Percentiles rank a stretch among this genome's conserved stretches.
Conservation (phyloP, 371 early-diverging fungal species). For the Phascolomyces articulosus region DNA sequence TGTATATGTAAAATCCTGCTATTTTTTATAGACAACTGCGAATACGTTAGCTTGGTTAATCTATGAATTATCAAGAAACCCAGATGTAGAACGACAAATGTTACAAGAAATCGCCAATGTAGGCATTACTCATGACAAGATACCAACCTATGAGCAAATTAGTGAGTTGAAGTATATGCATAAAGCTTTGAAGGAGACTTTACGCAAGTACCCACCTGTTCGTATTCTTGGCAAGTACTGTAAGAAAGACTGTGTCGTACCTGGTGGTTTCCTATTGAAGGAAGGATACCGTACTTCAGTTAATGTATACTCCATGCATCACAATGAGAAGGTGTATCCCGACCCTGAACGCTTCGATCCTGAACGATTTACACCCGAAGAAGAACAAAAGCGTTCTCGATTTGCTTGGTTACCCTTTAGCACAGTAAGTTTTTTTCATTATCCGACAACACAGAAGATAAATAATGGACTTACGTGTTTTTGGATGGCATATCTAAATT, state of each 20-base stretch:
- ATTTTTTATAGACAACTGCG: conserved; percentile 27
- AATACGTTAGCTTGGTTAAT: conserved; percentile 57
- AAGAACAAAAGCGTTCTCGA: conserved; percentile 53
- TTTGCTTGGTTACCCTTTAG: conserved; percentile 64
- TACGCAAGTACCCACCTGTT: conserved; percentile 58
- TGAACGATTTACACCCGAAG: conserved; percentile 57
- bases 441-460: too few relatives aligned
- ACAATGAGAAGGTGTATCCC: conserved; percentile 47
- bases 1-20: background rate
- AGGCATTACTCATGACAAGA: conserved; percentile 38
- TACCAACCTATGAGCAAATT: conserved; percentile 51
- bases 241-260: conserved; percentile 52
- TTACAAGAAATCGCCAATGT: conserved; percentile 57
- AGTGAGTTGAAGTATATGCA: conserved; percentile 42
- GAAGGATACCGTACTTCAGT: conserved; percentile 22
- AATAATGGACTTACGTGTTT: too few relatives aligned
- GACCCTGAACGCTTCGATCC: conserved; percentile 57
- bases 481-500: too few relatives aligned
- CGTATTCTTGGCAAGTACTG: conserved; percentile 48
- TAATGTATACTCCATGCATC: conserved; percentile 45
- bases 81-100: conserved; percentile 43
- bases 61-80: conserved; percentile 44
- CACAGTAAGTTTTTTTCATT: conserved; percentile 14
- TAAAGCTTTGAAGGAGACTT: conserved; percentile 55
- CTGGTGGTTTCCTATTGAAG: conserved; percentile 45